Evolutionary conservation across 805 yeast genomes (phyloP).

Genomic region (Metschnikowia lunata): DNA sequence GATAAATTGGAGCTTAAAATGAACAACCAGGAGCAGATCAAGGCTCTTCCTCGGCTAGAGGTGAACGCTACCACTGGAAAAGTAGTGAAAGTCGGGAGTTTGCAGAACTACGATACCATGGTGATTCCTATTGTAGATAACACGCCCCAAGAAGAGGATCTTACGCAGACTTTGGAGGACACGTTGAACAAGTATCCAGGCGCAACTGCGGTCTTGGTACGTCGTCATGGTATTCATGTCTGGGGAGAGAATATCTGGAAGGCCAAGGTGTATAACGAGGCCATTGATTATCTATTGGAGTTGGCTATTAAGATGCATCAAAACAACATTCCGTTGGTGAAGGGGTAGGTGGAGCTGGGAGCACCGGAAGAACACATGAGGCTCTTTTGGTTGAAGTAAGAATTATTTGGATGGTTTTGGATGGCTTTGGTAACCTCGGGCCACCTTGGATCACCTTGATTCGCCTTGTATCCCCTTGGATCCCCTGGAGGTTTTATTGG

Average conservation of each 20-base stretch:
- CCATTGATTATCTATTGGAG: constrained; percentile 83
- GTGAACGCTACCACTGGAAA: constrained; percentile 27
- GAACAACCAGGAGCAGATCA: constrained; percentile 83
- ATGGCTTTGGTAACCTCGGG: no score
- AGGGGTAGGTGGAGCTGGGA: neutral
- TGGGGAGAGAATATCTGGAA: constrained; percentile 94
- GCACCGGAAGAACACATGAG: neutral
- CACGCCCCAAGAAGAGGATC: constrained; percentile 81
- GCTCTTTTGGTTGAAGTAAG: no score
- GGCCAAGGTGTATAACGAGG: constrained; percentile 90
- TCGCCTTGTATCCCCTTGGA: no score
- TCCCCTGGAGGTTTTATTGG: no score
- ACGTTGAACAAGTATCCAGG: constrained; percentile 70
- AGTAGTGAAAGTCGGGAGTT: constrained; percentile 59
- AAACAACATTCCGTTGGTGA: constrained; percentile 54
- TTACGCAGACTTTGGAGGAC: constrained; percentile 58
- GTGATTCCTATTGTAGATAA: constrained; percentile 89
- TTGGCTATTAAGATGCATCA: constrained; percentile 79
- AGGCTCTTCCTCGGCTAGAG: constrained; percentile 68
- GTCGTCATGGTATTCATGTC: constrained; percentile 93
- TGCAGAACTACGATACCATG: constrained; percentile 69
- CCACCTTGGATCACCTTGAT: no score
- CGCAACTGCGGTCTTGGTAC: constrained; percentile 80
- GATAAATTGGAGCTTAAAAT: constrained; percentile 67
- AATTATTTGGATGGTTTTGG: no score